Percentiles rank a stretch among this genome's conserved stretches.
phyloP scores from a whole-genome alignment of 805 yeast species.

The Ogataea ramenticola region DNA sequence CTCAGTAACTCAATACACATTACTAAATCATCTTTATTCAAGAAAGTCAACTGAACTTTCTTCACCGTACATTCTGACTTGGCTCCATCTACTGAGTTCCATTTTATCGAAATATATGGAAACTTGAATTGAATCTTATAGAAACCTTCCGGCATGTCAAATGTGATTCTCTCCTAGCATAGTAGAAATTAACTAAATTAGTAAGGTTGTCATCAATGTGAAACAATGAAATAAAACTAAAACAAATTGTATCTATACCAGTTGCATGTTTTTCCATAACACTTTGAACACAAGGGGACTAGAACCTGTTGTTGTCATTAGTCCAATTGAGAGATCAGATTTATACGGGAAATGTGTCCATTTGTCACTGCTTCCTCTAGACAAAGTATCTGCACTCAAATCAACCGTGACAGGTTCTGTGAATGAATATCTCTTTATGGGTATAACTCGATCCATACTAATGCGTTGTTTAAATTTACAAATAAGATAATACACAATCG shows the following conservation, averaged over 20 bases:
- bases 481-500: too few relatives aligned
- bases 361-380: slow-evolving; percentile 4
- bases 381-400: too few relatives aligned
- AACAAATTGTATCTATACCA: background rate
- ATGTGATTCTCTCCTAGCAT: background rate
- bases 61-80: background rate
- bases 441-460: background rate
- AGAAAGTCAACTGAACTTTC: slow-evolving; percentile 15
- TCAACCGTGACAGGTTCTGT: background rate
- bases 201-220: too few relatives aligned
- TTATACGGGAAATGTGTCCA: slow-evolving; percentile 21
- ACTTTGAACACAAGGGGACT: background rate
- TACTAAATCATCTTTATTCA: slow-evolving; percentile 6
- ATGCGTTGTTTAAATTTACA: too few relatives aligned
- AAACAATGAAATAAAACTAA: background rate
- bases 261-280: background rate
- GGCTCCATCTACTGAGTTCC: background rate
- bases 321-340: slow-evolving; percentile 7
- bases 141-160: background rate
- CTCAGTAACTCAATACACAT: slow-evolving; percentile 5
- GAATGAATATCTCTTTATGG: background rate
- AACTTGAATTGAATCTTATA: background rate
- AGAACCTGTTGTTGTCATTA: background rate
- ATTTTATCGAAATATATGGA: background rate
- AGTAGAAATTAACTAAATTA: background rate